Percentiles rank a stretch among this genome's conserved stretches.
phyloP scores from a whole-genome alignment of 805 yeast species.

The Blastobotrys muscicola region DNA sequence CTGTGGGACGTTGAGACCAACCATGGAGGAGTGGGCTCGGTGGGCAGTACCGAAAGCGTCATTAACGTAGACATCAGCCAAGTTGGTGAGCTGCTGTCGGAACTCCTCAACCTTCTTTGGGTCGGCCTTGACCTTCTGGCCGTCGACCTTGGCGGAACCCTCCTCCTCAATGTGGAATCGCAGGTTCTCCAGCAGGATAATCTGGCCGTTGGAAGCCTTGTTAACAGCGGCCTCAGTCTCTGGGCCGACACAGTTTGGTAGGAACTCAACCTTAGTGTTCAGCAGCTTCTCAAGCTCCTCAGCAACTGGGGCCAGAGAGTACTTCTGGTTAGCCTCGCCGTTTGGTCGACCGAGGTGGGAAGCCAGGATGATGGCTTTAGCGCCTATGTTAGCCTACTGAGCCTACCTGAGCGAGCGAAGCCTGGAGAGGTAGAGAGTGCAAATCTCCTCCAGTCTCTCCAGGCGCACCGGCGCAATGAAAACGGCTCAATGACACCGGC shows the following conservation, averaged over 20 bases:
- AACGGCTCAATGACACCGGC: background rate
- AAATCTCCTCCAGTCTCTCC: too few species aligned
- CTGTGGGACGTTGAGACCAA: conserved; percentile 90
- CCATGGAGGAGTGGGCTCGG: conserved; percentile 99
- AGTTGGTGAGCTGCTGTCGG: conserved; percentile 80
- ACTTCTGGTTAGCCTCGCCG: conserved; percentile 79
- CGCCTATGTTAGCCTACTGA: conserved; percentile 33
- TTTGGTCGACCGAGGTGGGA: conserved; percentile 99
- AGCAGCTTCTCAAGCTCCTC: conserved; percentile 76
- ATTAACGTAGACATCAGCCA: conserved; percentile 94
- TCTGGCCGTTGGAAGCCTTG: conserved; percentile 65
- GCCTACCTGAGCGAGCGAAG: too few species aligned
- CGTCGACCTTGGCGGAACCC: conserved; percentile 89
- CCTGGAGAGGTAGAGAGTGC: too few species aligned
- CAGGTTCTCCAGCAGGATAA: conserved; percentile 90
- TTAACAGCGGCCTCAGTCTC: conserved; percentile 77
- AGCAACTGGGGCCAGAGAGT: conserved; percentile 89
- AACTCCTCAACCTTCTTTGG: conserved; percentile 73
- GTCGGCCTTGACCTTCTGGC: conserved; percentile 89
- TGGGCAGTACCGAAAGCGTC: conserved; percentile 99
- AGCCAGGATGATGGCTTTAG: conserved; percentile 86
- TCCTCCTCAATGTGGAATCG: conserved; percentile 90
- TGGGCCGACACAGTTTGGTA: conserved; percentile 84
- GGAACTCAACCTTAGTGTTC: conserved; percentile 66
- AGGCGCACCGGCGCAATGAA: too few species aligned